Base-by-base conservation (phyloP, 129 eudicot genomes). In the Kitagawia praeruptora region DNA sequence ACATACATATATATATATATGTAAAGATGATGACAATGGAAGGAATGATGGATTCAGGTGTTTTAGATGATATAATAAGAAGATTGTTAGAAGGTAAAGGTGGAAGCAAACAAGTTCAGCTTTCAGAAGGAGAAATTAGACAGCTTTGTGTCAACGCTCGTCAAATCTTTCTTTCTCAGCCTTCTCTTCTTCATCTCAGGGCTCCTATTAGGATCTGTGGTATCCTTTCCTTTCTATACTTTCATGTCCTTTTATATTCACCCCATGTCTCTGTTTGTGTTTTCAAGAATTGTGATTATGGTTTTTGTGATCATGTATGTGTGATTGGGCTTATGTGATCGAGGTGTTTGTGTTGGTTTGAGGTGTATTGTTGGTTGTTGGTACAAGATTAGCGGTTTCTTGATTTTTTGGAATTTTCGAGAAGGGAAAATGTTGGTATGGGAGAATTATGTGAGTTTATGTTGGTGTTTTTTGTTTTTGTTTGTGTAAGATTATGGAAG, bases 201-300 rank as follows among this genome's bases (percentile, higher is more conserved):
- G 96, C 98, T 37, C 98, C 98, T n/a, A 85, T 95, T 86, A 89
- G 88, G 91, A 95, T 95, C 84, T 95, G 98, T 31, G 98, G 37
- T 34, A 34, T 34, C 37, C 4, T 23, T 11, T 14, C 12, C 75
- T 8, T 2, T 64, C 7, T 5, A 1, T 12, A 45, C 48, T 5
- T 45, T 8, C 48, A 45, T 45, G 42, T 40, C 37, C 4, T 40
- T 40, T 6, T 40, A 4, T 40, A 40, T 40, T 5, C 7, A 40
- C 42, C 42, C 42, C 42, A 40, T 40, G 42, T 40, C 42, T 40
- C 42, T 40, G 6, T 40, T 40, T 40, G 42, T 40, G 42, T 40
- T 40, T 40, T 40, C 42, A 4, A 40, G 42, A 40, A 40, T 40
- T 40, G 4, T 51, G 61, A 51, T 51, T 51, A 18, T 51, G n/a